Conservation (phyloP, 1,139 yeast species). For the Nematodospora anomalae region DNA sequence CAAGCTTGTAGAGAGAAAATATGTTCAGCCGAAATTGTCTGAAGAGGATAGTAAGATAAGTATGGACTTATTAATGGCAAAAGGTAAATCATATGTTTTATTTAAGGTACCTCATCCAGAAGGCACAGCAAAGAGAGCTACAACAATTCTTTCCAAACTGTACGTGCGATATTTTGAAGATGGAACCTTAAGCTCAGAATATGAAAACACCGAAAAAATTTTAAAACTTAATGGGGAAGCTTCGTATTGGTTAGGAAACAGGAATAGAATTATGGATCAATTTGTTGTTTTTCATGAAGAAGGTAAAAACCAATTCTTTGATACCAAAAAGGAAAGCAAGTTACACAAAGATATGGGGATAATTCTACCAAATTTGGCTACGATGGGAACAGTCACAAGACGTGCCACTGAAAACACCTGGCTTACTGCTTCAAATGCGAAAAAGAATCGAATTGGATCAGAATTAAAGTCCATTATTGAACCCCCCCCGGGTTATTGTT, state of each 20-base stretch:
- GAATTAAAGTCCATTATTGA: slow-evolving; percentile 83
- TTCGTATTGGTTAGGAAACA: slow-evolving; percentile 90
- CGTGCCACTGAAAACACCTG: slow-evolving; percentile 97
- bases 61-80: slow-evolving; percentile 25
- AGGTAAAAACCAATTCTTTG: slow-evolving; percentile 27
- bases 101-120: slow-evolving; percentile 91
- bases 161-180: slow-evolving; percentile 73
- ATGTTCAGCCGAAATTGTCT: slow-evolving; percentile 39
- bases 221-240: slow-evolving; percentile 73
- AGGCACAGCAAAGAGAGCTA: slow-evolving; percentile 74
- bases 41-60: slow-evolving; percentile 25
- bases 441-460: slow-evolving; percentile 81
- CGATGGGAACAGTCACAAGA: slow-evolving; percentile 97
- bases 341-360: slow-evolving; percentile 53
- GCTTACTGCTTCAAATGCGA: slow-evolving; percentile 96
- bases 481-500: slow-evolving; percentile 87
- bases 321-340: slow-evolving; percentile 23
- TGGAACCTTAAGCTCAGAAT: slow-evolving; percentile 70
- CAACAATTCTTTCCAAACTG: slow-evolving; percentile 77
- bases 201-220: slow-evolving; percentile 74
- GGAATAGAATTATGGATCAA: slow-evolving; percentile 81
- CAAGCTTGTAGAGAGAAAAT: slow-evolving; percentile 52
- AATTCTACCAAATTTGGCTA: slow-evolving; percentile 76
- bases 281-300: slow-evolving; percentile 64
- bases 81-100: slow-evolving; percentile 29